These are phyloP conservation scores for Botrytis fragariae DNA, from an alignment of 2,329 filamentous ascomycete species.

Conservation along the genomic window DNA sequence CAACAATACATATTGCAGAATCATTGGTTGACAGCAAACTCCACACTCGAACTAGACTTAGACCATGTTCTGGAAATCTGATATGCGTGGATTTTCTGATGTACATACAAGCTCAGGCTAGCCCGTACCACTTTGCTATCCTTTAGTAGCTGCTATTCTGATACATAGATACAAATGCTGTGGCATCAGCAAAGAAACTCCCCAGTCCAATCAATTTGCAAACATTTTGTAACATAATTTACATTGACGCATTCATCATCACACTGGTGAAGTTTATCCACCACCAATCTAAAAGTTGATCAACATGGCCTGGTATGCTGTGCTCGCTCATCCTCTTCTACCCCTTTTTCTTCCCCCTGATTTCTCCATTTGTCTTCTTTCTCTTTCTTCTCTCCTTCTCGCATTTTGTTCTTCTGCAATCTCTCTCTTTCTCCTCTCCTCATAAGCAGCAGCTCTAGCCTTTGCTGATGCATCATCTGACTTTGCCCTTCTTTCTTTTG, in stretches of 20 bases:
- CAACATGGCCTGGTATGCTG: background rate
- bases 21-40: background rate
- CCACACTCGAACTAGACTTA: background rate
- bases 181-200: background rate
- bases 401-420: conserved; percentile 8
- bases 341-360: background rate
- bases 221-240: conserved; percentile 1
- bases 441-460: conserved; percentile 9
- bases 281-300: background rate
- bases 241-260: conserved; percentile 6
- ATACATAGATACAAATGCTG: background rate
- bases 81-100: background rate
- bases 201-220: background rate
- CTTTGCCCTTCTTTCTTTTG: conserved; percentile 13
- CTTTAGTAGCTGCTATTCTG: background rate
- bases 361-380: background rate
- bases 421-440: conserved; percentile 4
- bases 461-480: background rate
- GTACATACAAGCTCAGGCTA: background rate
- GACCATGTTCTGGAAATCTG: background rate
- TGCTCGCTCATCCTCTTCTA: background rate
- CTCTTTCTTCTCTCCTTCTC: conserved; percentile 5
- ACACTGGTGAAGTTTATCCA: background rate
- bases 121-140: background rate
- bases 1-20: background rate